Evolutionary conservation across 2,329 filamentous ascomycete genomes (phyloP).

Genomic region (Trichoderma aggressivum): DNA sequence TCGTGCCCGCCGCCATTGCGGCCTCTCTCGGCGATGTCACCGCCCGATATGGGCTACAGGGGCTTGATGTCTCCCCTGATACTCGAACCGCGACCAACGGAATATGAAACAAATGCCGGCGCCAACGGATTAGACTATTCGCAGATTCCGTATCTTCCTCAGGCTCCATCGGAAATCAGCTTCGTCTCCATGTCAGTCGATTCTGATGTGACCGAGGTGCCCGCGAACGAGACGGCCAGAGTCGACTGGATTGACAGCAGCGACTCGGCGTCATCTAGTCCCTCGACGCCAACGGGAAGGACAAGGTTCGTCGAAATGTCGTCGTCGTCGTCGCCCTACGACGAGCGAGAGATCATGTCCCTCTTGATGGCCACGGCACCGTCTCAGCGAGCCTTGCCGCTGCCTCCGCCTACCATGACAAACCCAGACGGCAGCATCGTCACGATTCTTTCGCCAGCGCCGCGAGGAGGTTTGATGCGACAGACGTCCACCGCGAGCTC

Average conservation of each 20-base stretch:
- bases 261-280: constrained; percentile 19
- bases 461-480: constrained; percentile 22
- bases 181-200: constrained; percentile 29
- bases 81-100: not conserved
- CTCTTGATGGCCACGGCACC: constrained; percentile 28
- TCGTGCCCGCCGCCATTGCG: constrained; percentile 21
- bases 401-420: constrained; percentile 29
- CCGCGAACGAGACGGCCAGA: constrained; percentile 20
- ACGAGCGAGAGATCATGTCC: constrained; percentile 34
- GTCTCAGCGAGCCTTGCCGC: constrained; percentile 29
- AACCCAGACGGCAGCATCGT: constrained; percentile 29
- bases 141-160: not conserved
- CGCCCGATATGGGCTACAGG: not conserved
- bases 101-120: not conserved
- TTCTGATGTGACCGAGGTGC: constrained; percentile 22
- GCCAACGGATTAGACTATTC: not conserved
- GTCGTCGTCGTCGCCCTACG: constrained; percentile 32
- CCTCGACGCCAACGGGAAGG: constrained; percentile 2
- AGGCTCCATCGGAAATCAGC: constrained; percentile 25
- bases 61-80: not conserved
- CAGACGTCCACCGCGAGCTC: constrained; percentile 29
- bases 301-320: constrained; percentile 8
- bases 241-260: constrained; percentile 9
- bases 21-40: constrained; percentile 19
- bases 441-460: constrained; percentile 30